phyloP scores from a whole-genome alignment of 2,329 filamentous ascomycete genomes.

The Bipolaris zeicola region DNA sequence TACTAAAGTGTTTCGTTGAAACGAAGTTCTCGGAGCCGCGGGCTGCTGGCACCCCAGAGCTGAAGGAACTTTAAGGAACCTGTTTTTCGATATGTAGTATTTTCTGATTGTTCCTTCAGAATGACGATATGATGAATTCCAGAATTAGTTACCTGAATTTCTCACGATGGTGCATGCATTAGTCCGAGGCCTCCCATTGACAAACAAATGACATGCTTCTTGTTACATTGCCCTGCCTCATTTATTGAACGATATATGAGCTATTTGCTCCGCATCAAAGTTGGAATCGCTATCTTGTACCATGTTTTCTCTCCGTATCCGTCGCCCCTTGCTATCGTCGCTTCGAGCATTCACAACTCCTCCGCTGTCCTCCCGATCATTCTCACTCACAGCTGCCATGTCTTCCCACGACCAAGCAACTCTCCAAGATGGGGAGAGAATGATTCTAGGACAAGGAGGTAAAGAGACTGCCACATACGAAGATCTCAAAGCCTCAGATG shows the following conservation, averaged over 20 bases:
- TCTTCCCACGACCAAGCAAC: background rate
- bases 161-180: background rate
- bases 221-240: background rate
- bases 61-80: slow-evolving; percentile 44
- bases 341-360: background rate
- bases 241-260: background rate
- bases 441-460: background rate
- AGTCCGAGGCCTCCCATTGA: background rate
- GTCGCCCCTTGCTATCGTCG: background rate
- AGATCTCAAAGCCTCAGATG: background rate
- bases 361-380: background rate
- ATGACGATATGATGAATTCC: background rate
- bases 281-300: background rate
- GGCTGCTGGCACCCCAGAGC: slow-evolving; percentile 55
- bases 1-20: slow-evolving; percentile 79
- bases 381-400: background rate
- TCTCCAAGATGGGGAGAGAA: background rate
- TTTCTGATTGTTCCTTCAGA: background rate
- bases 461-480: background rate
- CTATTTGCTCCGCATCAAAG: background rate
- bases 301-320: background rate
- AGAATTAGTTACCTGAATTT: background rate
- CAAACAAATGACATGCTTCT: background rate
- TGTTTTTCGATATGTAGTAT: background rate
- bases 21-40: slow-evolving; percentile 55